Evolutionary conservation across 129 eudicot genomes (phyloP), one percentile per base, ranked within the genome.

Genomic region (Flaveria ramosissima): DNA sequence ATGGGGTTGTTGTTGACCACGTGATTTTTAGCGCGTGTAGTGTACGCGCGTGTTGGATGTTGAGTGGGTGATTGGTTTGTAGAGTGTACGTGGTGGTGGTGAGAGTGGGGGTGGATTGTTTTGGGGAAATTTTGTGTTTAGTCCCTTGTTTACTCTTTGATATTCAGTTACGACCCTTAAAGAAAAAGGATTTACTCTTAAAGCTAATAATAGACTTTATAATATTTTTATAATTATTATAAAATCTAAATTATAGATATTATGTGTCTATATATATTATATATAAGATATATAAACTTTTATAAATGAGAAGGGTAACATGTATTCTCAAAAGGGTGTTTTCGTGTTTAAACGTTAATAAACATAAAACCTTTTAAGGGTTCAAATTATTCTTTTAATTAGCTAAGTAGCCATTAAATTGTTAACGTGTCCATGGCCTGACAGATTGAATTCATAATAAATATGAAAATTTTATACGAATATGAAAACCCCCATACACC

Each of bases 1-100:
- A 12, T 14, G 75, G 71, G 72, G 41, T 4, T 24, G 51, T 26
- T 21, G 52, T 46, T 75, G 80, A 77, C 68, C 50, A 85, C 88
- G 53, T 77, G 86, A 55, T 13, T 5, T 2, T 0, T 0, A 6
- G 27, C 14, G 72, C 83, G 85, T 81, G 81, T 4, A 0, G 0
- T 3, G 1, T 12, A 85, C 83, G 68, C 14, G 19, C 85, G 0
- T 1, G 68, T 64, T 19, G 65, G 53, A 36, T 10, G 15, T 3
- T 13, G n/a, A 0, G 13, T 47, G 12, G 70, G 1, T 61, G 7
- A 27, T 0, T 62, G 56, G 72, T 46, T 39, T 46, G 84, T 80
- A 12, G 68, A 43, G 52, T 48, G 21, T 46, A 82, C 85, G 82
- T 56, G 76, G 23, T 77, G 43, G 48, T 16, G 3, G 14, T 10